Base-by-base conservation (phyloP, 2,329 filamentous ascomycete genomes). In the Exophiala spinifera region DNA sequence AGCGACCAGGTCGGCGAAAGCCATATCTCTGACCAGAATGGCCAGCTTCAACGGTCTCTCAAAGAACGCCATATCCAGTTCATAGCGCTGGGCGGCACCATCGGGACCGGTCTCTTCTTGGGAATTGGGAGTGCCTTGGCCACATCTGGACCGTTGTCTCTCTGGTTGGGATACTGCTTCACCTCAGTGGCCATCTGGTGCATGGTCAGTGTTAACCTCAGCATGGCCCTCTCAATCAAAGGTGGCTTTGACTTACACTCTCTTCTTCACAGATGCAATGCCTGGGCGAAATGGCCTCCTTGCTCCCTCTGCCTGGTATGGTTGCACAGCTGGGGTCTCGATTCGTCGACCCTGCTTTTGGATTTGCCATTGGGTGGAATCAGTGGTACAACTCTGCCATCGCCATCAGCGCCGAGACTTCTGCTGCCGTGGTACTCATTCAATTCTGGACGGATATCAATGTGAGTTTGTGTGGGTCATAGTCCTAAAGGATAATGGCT, bases 301-400 rank as follows among this genome's bases (percentile, higher is more conserved):
- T 46, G 49, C 13, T 43, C 42, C 42, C 45, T 36, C n/a, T 47
- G n/a, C 45, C 45, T n/a, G 45, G 45, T 3, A 36, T 36, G 45
- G 17, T 47, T 34, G 25, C 45, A 3, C 45, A 47, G n/a, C 21
- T 47, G 13, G 45, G 25, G 28, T 13, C 45, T 19, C 45, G 45
- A 14, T 47, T 47, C 45, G 45, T 47, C 8, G 45, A 47, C 45
- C 45, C 45, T 11, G 45, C 45, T 20, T 20, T 47, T 5, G 45
- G 45, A 34, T 47, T 47, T 20, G 43, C 43, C 21, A 45, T 45
- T 28, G 43, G 43, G 21, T 45, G 43, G 43, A 45, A 45, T 45
- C 43, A 47, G n/a, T 45, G 43, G 43, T 45, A 45, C 11, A 45
- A 45, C 43, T 45, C 21, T 45, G 43, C 43, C 19, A 45, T 45